Base-by-base conservation (phyloP, 192 early-diverging fungal species). In the Podila minutissima region DNA sequence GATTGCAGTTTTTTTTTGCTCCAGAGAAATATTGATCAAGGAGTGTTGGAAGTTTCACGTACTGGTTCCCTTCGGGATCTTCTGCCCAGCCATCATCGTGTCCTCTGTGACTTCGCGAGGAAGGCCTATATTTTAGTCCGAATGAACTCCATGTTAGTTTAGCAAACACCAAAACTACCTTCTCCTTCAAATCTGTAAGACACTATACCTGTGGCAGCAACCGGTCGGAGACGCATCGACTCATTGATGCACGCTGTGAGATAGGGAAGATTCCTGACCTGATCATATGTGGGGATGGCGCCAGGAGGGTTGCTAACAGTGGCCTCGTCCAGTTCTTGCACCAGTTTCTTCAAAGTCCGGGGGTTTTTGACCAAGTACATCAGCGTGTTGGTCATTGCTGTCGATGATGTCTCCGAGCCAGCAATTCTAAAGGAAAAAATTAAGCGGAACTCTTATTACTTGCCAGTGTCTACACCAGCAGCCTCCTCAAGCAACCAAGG, bases 241-340 rank as follows among this genome's bases (percentile, higher is more conserved):
- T 91, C 90, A 32, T 88, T 68, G 64, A 90, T 82, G 13, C 88
- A 83, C 17, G 82, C 85, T n/a, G 82, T 89, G n/a, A 88, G 61
- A 32, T 84, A 84, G 13, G 82, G 76, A 4, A 89, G 66, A n/a
- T 83, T 55, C 26, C 86, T 87, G 26, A 88, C 19, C 5, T 83
- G 74, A 9, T 85, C 71, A 49, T 87, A 82, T 0, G 60, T 19
- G 5, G 74, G 82, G 5, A 68, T 48, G 31, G 64, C 49, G n/a
- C 60, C 58, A 0, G 29, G 13, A 4, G 13, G 26, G 51, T 70
- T 71, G 28, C 38, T 57, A 17, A 67, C 59, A 22, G 59, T 73
- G 4, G 63, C 61, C 12, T 69, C 59, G 31, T 70, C 55, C 3
- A 83, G 29, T 48, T 83, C 82, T 20, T 72, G 59, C 17, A 63